Percentiles rank a stretch among this genome's conserved stretches.
phyloP scores from a whole-genome alignment of 2,329 filamentous ascomycete genomes.

The Coniosporium tulheliwenetii region DNA sequence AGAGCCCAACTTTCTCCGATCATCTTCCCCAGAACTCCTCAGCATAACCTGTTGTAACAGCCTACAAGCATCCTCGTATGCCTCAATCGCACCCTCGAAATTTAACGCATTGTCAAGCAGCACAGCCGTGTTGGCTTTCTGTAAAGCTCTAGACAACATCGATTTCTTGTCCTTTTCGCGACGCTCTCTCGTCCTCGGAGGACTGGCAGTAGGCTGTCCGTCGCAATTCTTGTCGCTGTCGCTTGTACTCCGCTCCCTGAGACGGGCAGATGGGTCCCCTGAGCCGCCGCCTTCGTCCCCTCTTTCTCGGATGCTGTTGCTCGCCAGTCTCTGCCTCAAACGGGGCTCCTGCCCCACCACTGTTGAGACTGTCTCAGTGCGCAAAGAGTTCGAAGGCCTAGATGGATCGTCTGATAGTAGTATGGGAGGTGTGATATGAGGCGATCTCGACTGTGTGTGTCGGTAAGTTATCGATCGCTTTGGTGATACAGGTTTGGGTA shows the following conservation, averaged over 20 bases:
- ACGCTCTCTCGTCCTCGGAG: conserved; percentile 23
- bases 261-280: neutral
- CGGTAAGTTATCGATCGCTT: conserved; percentile 12
- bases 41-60: conserved; percentile 77
- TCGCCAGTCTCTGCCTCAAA: neutral
- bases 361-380: neutral
- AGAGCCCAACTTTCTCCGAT: conserved; percentile 77
- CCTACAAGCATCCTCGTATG: conserved; percentile 81
- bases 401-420: neutral
- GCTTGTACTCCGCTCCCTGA: conserved; percentile 3
- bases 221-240: conserved; percentile 2
- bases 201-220: conserved; percentile 5
- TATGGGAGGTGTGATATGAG: conserved; percentile 11
- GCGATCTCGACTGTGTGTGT: conserved; percentile 19
- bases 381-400: neutral
- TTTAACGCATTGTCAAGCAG: conserved; percentile 93
- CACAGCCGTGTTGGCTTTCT: conserved; percentile 92
- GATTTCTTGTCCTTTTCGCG: conserved; percentile 54
- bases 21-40: conserved; percentile 70
- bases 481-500: too few relatives aligned
- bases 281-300: neutral
- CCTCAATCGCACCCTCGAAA: conserved; percentile 76
- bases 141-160: conserved; percentile 89
- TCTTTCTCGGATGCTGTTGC: neutral
- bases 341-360: neutral